Percentiles rank a stretch among this genome's conserved stretches.
phyloP scores from a whole-genome alignment of 345 rosid species.

The Bruguiera parviflora region DNA sequence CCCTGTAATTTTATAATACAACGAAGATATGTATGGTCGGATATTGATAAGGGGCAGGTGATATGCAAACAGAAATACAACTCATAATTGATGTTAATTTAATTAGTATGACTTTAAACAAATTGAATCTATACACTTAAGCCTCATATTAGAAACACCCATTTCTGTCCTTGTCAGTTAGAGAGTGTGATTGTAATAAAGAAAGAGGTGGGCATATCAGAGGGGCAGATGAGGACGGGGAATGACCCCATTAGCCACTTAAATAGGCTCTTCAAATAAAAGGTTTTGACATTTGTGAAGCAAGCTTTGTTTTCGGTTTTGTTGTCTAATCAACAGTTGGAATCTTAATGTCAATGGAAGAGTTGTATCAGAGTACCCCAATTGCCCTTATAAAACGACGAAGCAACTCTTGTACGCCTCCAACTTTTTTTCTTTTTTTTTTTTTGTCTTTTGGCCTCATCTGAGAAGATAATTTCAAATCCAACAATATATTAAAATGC shows the following conservation, averaged over 20 bases:
- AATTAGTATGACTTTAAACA: neutral
- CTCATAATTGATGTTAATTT: neutral
- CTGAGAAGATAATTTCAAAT: neutral
- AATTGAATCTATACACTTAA: neutral
- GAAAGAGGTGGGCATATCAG: too few species aligned
- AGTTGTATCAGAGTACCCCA: slow-evolving; percentile 9
- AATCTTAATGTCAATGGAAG: slow-evolving; percentile 5
- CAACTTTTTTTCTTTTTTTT: neutral
- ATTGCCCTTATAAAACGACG: neutral
- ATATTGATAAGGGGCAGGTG: neutral
- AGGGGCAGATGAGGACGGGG: too few species aligned
- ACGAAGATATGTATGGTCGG: neutral
- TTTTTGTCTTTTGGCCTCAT: slow-evolving; percentile 15
- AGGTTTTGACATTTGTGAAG: slow-evolving; percentile 12
- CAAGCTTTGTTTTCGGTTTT: slow-evolving; percentile 12
- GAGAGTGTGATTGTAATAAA: too few species aligned
- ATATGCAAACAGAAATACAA: neutral
- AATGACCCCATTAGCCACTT: too few species aligned
- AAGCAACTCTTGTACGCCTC: slow-evolving; percentile 6
- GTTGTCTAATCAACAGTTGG: neutral
- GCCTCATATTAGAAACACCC: too few species aligned
- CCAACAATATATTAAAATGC: neutral
- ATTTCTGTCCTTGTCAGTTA: too few species aligned
- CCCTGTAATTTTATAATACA: too few species aligned
- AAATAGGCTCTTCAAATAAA: neutral